Evolutionary conservation across 352 stramenopile genomes (phyloP).

Genomic region (Peronospora belbahrii): DNA sequence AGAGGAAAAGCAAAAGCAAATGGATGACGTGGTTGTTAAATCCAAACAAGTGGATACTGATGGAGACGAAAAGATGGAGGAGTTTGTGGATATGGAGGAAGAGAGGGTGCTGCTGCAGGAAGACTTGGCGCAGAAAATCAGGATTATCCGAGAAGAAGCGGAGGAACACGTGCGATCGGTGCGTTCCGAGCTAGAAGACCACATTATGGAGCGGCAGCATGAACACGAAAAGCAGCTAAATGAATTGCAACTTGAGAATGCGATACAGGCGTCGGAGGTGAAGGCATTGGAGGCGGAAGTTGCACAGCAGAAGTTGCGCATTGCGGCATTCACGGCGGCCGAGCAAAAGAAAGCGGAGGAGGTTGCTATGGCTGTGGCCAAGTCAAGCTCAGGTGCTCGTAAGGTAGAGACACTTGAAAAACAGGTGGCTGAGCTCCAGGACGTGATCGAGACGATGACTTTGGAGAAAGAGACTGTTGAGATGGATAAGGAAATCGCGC

Average conservation of each 20-base stretch:
- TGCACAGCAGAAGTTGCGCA: conserved; percentile 56
- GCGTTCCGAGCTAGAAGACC: conserved; percentile 55
- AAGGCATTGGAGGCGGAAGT: conserved; percentile 61
- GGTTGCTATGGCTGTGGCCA: conserved; percentile 58
- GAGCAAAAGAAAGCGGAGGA: conserved; percentile 81
- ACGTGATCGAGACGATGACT: conserved; percentile 79
- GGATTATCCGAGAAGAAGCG: conserved; percentile 42
- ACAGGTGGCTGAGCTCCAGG: conserved; percentile 64
- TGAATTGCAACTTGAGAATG: conserved; percentile 50
- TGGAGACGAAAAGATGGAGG: conserved; percentile 19
- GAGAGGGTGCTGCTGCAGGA: conserved; percentile 21
- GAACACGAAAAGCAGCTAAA: conserved; percentile 52
- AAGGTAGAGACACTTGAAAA: conserved; percentile 63
- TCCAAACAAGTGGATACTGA: conserved; percentile 10
- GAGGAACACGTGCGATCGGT: conserved; percentile 54
- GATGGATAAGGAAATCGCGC: conserved; percentile 85
- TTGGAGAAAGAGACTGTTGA: conserved; percentile 84
- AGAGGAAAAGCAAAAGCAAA: conserved; percentile 11
- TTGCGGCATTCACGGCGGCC: conserved; percentile 49
- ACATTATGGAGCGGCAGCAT: conserved; percentile 42
- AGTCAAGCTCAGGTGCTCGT: conserved; percentile 53
- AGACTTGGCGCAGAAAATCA: conserved; percentile 42
- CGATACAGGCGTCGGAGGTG: conserved; percentile 48
- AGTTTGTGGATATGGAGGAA: conserved; percentile 32
- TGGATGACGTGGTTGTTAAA: conserved; percentile 7